Conservation (phyloP, 768 basidiomycete genomes). For the Lyophyllum shimeji region DNA sequence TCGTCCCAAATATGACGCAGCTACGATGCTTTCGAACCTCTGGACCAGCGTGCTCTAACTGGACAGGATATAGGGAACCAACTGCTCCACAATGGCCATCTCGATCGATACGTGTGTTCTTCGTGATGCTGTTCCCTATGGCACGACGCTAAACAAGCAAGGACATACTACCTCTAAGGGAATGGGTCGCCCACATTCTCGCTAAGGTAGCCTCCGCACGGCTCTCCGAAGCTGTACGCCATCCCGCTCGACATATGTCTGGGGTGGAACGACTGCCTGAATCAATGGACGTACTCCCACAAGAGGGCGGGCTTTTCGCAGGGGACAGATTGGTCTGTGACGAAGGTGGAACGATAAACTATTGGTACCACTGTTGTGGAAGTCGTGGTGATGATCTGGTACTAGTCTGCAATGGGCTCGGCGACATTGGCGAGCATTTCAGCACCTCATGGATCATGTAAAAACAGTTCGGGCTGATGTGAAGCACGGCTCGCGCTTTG, state of each 20-base stretch:
- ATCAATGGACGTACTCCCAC: background rate
- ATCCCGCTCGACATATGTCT: background rate
- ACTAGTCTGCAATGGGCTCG: background rate
- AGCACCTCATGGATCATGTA: background rate
- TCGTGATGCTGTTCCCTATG: background rate
- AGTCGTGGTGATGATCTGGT: background rate
- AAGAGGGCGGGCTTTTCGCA: background rate
- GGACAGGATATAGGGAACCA: too few relatives aligned
- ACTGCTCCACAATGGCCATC: too few relatives aligned
- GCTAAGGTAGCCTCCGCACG: background rate
- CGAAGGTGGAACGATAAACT: background rate
- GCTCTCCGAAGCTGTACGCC: background rate
- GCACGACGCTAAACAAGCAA: background rate
- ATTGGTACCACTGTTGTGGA: background rate
- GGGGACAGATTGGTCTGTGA: background rate
- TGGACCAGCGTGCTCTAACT: background rate
- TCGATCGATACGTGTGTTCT: background rate
- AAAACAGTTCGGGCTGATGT: background rate
- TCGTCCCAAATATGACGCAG: background rate
- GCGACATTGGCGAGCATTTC: background rate
- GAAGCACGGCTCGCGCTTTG: background rate
- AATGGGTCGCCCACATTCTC: background rate
- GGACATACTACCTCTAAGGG: background rate
- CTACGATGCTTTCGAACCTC: background rate
- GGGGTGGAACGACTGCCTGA: background rate